A percentile compares a stretch with the other conserved stretches of the same genome.
These are phyloP conservation scores for Globisporangium nagaii DNA, from an alignment of 352 stramenopile species.

Conservation along the genomic window DNA sequence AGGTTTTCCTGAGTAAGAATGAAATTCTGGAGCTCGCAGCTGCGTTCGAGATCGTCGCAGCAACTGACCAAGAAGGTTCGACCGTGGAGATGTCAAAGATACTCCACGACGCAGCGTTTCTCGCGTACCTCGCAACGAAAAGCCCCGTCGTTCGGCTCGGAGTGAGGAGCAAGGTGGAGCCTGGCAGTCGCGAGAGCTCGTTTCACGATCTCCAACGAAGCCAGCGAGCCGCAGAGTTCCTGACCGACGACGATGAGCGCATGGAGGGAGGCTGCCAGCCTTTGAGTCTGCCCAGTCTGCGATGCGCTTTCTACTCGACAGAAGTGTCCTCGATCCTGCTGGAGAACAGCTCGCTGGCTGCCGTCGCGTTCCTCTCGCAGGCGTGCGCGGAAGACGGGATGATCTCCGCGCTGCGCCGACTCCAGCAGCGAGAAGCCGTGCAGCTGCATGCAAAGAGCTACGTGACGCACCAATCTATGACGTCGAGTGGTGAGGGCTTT, in stretches of 20 bases:
- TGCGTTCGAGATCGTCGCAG: neutral
- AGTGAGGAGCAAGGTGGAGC: slow-evolving; percentile 14
- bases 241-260: slow-evolving; percentile 3
- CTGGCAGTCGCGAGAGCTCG: neutral
- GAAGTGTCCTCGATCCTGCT: slow-evolving; percentile 19
- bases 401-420: slow-evolving; percentile 23
- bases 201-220: neutral
- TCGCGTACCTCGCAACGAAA: slow-evolving; percentile 20
- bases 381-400: slow-evolving; percentile 35
- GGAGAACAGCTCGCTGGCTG: slow-evolving; percentile 20
- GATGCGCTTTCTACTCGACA: slow-evolving; percentile 7
- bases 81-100: neutral
- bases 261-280: neutral
- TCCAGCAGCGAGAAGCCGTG: slow-evolving; percentile 47
- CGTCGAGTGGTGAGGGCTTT: slow-evolving; percentile 13
- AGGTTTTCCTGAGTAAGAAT: slow-evolving; percentile 9
- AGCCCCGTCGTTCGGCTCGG: slow-evolving; percentile 29
- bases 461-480: slow-evolving; percentile 11
- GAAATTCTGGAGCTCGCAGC: slow-evolving; percentile 4
- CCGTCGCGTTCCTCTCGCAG: slow-evolving; percentile 41
- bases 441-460: slow-evolving; percentile 33
- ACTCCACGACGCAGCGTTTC: slow-evolving; percentile 28
- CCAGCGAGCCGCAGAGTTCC: neutral
- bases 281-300: neutral
- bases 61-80: neutral